These are phyloP conservation scores for Dujonia santamariae DNA, from an alignment of 1,139 yeast species.

Conservation along the genomic window DNA sequence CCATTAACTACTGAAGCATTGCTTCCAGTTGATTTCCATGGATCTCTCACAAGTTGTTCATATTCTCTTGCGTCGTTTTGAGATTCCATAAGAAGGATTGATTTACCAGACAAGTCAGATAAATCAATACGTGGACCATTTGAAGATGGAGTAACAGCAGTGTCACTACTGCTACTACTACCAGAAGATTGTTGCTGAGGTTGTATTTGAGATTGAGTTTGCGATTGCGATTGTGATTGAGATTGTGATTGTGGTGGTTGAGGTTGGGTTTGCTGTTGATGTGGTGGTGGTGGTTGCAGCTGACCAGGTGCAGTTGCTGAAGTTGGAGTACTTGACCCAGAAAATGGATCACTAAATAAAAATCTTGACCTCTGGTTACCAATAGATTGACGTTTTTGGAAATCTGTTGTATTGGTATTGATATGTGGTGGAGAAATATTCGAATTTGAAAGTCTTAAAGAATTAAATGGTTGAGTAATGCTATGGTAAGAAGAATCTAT, in stretches of 20 bases:
- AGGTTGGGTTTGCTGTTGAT: conserved; percentile 13
- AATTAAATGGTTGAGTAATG: conserved; percentile 18
- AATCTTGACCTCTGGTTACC: conserved; percentile 65
- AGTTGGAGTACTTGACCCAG: conserved; percentile 19
- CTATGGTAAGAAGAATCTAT: conserved; percentile 33
- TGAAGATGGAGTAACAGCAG: background rate
- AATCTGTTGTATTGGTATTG: conserved; percentile 16
- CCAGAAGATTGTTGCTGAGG: no score
- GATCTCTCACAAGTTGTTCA: conserved; percentile 49
- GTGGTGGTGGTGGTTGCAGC: conserved; percentile 10
- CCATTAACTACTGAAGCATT: conserved; percentile 7
- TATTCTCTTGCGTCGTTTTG: conserved; percentile 53
- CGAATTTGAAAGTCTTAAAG: conserved; percentile 26
- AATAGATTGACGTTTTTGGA: conserved; percentile 50
- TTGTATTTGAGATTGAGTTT: no score
- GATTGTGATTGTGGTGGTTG: no score
- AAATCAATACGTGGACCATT: conserved; percentile 22
- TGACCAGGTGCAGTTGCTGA: conserved; percentile 11
- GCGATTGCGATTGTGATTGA: no score
- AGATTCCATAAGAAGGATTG: conserved; percentile 53
- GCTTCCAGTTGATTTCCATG: conserved; percentile 26
- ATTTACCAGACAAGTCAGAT: conserved; percentile 47
- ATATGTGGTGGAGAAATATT: conserved; percentile 29
- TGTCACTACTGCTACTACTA: no score
- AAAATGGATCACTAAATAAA: conserved; percentile 65